These are phyloP conservation scores for Betula pendula DNA, from an alignment of 306 rosid species.

Conservation along the genomic window DNA sequence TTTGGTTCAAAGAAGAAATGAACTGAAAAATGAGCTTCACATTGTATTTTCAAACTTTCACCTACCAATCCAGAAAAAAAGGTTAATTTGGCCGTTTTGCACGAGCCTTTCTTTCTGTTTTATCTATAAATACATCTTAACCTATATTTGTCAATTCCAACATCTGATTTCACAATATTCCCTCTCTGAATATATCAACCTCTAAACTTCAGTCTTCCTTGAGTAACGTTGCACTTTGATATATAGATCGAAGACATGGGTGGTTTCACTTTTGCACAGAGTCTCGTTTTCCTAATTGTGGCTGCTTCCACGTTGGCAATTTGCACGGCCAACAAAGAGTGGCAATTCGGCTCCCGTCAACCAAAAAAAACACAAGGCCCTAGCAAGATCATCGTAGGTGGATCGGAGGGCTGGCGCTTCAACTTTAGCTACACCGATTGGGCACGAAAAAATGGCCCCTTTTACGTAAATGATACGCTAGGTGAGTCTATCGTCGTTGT, in stretches of 20 bases:
- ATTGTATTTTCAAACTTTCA: background rate
- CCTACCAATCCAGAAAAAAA: conserved; percentile 18
- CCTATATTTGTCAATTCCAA: background rate
- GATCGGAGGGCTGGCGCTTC: conserved; percentile 49
- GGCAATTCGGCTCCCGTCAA: conserved; percentile 3
- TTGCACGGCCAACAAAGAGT: conserved; percentile 38
- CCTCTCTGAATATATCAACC: background rate
- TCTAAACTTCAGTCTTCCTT: background rate
- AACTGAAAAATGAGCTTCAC: no score
- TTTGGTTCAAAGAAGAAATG: background rate
- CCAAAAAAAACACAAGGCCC: conserved; percentile 35
- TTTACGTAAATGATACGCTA: conserved; percentile 50
- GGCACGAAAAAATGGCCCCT: conserved; percentile 56
- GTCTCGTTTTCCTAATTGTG: conserved; percentile 9
- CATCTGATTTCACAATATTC: background rate
- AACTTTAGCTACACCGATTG: conserved; percentile 55
- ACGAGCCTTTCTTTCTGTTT: conserved; percentile 15
- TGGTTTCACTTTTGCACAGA: conserved; percentile 16
- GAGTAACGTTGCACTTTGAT: background rate
- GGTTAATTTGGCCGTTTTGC: conserved; percentile 37
- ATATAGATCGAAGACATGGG: background rate
- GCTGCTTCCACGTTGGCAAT: conserved; percentile 28
- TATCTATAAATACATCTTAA: conserved; percentile 28
- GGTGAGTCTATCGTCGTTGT: no score
- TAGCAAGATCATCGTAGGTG: conserved; percentile 53